A percentile compares a stretch with the other conserved stretches of the same genome.
Evolutionary conservation across 768 basidiomycete genomes (phyloP).

Genomic region (Leccinum obscurum): DNA sequence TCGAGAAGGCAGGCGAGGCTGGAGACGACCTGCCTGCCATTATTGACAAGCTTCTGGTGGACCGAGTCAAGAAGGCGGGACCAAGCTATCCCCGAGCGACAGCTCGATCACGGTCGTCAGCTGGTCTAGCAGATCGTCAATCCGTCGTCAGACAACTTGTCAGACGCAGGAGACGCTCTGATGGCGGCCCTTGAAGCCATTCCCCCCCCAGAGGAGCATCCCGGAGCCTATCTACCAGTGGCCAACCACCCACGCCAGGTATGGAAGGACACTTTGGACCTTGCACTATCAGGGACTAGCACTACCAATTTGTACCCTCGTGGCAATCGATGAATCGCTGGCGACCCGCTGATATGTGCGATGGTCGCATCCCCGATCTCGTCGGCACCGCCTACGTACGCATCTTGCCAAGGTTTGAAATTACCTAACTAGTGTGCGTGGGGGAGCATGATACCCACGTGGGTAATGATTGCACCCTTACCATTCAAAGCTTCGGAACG

Average conservation of each 20-base stretch:
- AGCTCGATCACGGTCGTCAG: slow-evolving; percentile 9
- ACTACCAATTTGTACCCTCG: slow-evolving; percentile 15
- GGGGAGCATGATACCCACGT: slow-evolving; percentile 7
- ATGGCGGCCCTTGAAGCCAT: background rate
- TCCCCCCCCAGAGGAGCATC: background rate
- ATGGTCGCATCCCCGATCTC: slow-evolving; percentile 20
- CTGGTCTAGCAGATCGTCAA: slow-evolving; percentile 6
- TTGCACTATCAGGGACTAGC: slow-evolving; percentile 17
- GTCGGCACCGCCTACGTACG: slow-evolving; percentile 11
- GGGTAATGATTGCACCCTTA: slow-evolving; percentile 1
- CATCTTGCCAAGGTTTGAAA: background rate
- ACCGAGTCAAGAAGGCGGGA: background rate
- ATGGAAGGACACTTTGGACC: slow-evolving; percentile 4
- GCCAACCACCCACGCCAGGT: slow-evolving; percentile 8
- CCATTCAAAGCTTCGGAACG: background rate
- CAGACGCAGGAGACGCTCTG: background rate
- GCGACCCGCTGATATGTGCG: slow-evolving; percentile 18
- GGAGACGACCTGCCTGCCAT: background rate
- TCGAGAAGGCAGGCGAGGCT: background rate
- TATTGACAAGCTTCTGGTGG: slow-evolving; percentile 1
- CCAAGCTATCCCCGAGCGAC: slow-evolving; percentile 6
- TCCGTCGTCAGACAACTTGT: slow-evolving; percentile 1
- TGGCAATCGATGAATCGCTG: slow-evolving; percentile 21
- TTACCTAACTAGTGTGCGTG: slow-evolving; percentile 8
- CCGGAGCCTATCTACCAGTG: slow-evolving; percentile 8